phyloP scores from a whole-genome alignment of 2,329 filamentous ascomycete genomes.

The Aureobasidium leucospermi region DNA sequence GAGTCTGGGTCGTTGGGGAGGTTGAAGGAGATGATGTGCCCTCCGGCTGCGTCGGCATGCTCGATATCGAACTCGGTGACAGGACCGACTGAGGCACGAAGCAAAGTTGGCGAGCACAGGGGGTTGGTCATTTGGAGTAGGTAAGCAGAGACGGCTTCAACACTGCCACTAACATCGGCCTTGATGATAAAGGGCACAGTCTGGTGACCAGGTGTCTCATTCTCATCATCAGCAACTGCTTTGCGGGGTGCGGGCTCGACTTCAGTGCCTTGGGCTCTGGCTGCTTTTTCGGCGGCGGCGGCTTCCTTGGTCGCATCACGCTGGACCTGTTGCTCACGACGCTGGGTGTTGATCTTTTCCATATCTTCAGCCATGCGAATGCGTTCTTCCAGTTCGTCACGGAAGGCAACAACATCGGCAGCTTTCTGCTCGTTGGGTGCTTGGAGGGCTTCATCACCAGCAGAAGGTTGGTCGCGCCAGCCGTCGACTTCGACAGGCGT shows the following conservation, averaged over 20 bases:
- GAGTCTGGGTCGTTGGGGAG: slow-evolving; percentile 54
- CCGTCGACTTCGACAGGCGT: slow-evolving; percentile 88
- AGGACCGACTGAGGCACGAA: slow-evolving; percentile 69
- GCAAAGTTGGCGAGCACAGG: slow-evolving; percentile 69
- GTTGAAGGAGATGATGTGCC: slow-evolving; percentile 83
- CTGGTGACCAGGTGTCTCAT: slow-evolving; percentile 40
- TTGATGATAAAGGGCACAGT: slow-evolving; percentile 79
- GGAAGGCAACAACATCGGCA: slow-evolving; percentile 68
- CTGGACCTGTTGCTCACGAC: slow-evolving; percentile 51
- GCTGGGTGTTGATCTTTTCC: slow-evolving; percentile 66
- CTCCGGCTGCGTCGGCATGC: slow-evolving; percentile 69
- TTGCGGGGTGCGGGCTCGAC: neutral
- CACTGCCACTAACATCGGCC: slow-evolving; percentile 87
- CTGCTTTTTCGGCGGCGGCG: slow-evolving; percentile 28
- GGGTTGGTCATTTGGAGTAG: slow-evolving; percentile 74
- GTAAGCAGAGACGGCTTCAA: slow-evolving; percentile 77
- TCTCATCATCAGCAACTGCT: slow-evolving; percentile 32
- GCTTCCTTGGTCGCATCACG: slow-evolving; percentile 52
- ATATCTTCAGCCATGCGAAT: slow-evolving; percentile 60
- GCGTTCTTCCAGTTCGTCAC: slow-evolving; percentile 63
- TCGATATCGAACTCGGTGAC: slow-evolving; percentile 84
- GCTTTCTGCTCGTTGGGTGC: slow-evolving; percentile 71
- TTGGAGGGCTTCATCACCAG: slow-evolving; percentile 82
- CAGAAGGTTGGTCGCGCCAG: slow-evolving; percentile 82
- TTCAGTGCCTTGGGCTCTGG: slow-evolving; percentile 21